Evolutionary conservation across 306 rosid genomes (phyloP).

Genomic region (Medicago ruthenica): DNA sequence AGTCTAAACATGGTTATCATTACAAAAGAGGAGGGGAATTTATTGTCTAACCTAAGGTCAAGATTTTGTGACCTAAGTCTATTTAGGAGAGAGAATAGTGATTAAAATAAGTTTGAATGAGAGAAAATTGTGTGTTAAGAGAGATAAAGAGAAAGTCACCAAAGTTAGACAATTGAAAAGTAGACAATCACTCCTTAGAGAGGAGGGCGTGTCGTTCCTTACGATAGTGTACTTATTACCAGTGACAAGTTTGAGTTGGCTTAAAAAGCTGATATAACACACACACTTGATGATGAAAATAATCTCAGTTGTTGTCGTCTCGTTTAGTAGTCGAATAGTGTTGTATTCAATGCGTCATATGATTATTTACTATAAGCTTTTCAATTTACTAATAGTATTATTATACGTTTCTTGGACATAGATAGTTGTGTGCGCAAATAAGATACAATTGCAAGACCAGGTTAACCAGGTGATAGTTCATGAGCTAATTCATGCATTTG

Average conservation of each 20-base stretch:
- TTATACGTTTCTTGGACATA: conserved; percentile 42
- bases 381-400: conserved; percentile 12
- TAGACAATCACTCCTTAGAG: background rate
- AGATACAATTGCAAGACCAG: conserved; percentile 67
- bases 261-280: conserved; percentile 1
- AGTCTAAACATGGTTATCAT: background rate
- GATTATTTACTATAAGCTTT: background rate
- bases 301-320: background rate
- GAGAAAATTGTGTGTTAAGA: background rate
- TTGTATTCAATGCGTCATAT: background rate
- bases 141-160: background rate
- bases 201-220: background rate
- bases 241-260: background rate
- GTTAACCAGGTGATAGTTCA: conserved; percentile 81
- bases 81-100: background rate
- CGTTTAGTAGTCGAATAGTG: background rate
- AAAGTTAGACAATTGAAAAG: background rate
- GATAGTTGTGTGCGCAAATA: conserved; percentile 79
- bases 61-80: background rate
- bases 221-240: background rate
- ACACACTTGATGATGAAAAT: background rate
- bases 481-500: conserved; percentile 89
- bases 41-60: background rate
- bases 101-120: background rate
- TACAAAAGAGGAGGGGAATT: background rate